These are phyloP conservation scores for Zygosaccharomyces bailii DNA, from an alignment of 805 yeast species.

Conservation along the genomic window DNA sequence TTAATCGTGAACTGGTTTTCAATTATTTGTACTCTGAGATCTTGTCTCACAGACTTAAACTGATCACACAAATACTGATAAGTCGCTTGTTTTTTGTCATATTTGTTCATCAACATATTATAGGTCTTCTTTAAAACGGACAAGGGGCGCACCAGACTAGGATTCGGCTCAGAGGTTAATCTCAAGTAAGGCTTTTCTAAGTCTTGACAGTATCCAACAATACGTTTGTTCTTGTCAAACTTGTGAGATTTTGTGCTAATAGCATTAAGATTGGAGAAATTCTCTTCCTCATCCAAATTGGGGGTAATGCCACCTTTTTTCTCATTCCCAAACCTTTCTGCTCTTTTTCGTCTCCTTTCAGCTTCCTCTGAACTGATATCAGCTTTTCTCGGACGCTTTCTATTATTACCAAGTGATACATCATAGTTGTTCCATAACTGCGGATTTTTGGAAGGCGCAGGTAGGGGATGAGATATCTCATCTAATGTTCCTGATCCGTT, in stretches of 20 bases:
- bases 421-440: not conserved
- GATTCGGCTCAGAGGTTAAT: constrained; percentile 88
- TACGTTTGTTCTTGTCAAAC: constrained; percentile 35
- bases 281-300: constrained; percentile 20
- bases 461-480: constrained; percentile 14
- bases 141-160: constrained; percentile 74
- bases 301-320: constrained; percentile 9
- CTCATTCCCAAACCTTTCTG: constrained; percentile 35
- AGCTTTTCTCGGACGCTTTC: constrained; percentile 8
- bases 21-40: constrained; percentile 85
- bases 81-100: constrained; percentile 44
- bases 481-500: constrained; percentile 1
- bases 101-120: constrained; percentile 50
- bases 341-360: constrained; percentile 35
- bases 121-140: constrained; percentile 56
- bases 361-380: constrained; percentile 19
- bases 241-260: constrained; percentile 32
- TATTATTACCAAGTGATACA: constrained; percentile 7
- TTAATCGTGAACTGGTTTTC: constrained; percentile 68
- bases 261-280: constrained; percentile 29
- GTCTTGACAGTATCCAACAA: constrained; percentile 61
- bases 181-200: constrained; percentile 80
- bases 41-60: constrained; percentile 89
- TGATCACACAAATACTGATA: constrained; percentile 85
- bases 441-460: constrained; percentile 16